Evolutionary conservation across 306 rosid genomes (phyloP).

Genomic region (Acacia melanoxylon): DNA sequence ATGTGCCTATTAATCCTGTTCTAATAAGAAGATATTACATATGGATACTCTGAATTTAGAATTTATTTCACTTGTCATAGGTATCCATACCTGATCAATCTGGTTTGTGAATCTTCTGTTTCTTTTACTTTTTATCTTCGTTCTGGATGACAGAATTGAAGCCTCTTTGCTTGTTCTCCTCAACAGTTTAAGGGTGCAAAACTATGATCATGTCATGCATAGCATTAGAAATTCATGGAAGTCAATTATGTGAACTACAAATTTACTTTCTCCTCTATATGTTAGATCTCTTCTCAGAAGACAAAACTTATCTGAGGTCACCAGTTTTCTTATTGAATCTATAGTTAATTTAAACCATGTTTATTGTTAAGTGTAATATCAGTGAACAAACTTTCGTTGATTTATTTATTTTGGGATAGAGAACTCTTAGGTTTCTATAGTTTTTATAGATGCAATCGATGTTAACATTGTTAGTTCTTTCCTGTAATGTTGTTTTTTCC

Average conservation of each 20-base stretch:
- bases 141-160: neutral
- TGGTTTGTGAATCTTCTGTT: neutral
- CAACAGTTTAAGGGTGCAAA: neutral
- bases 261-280: neutral
- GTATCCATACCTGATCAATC: neutral
- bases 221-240: neutral
- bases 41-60: neutral
- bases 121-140: neutral
- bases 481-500: neutral
- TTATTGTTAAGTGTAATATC: neutral
- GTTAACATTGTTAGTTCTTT: neutral
- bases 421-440: neutral
- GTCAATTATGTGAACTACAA: neutral
- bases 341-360: neutral
- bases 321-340: neutral
- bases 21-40: neutral
- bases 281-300: neutral
- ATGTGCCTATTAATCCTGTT: neutral
- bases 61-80: neutral
- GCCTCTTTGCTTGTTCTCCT: neutral
- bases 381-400: neutral
- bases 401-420: neutral
- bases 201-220: neutral
- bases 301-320: neutral
- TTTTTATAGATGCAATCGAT: neutral